Conservation (phyloP, 2,329 filamentous ascomycete species). For the Pseudogymnoascus sp. region DNA sequence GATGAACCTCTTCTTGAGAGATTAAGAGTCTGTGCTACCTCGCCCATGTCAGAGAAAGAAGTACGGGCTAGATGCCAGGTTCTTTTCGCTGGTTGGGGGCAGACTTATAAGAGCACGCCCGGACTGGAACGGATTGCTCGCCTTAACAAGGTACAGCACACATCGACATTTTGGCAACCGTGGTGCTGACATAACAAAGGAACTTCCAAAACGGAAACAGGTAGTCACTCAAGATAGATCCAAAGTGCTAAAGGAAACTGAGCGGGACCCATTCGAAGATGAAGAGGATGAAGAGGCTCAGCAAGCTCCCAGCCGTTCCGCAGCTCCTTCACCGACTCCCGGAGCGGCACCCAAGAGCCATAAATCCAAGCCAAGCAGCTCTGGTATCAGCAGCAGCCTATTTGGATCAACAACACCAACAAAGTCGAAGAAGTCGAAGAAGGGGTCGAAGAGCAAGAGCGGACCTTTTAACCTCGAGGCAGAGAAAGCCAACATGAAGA, state of each 20-base stretch:
- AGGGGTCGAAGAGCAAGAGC: constrained; percentile 52
- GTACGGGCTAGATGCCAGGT: constrained; percentile 86
- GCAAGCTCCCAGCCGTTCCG: constrained; percentile 19
- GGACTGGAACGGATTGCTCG: constrained; percentile 75
- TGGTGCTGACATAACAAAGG: constrained; percentile 32
- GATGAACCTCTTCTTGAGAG: constrained; percentile 91
- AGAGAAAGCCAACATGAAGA: constrained; percentile 81
- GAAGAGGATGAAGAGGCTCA: constrained; percentile 53
- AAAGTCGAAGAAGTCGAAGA: constrained; percentile 39
- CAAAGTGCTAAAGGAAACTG: constrained; percentile 76
- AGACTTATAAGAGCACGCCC: constrained; percentile 70
- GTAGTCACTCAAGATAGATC: constrained; percentile 71
- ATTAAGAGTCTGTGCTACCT: constrained; percentile 78
- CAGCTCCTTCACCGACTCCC: constrained; percentile 13
- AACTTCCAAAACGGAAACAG: constrained; percentile 62
- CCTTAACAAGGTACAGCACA: constrained; percentile 55
- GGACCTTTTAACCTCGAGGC: constrained; percentile 75
- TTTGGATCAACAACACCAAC: constrained; percentile 23
- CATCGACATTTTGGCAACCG: neutral
- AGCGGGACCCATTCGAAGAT: constrained; percentile 60
- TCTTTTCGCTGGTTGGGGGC: constrained; percentile 81
- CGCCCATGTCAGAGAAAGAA: constrained; percentile 73
- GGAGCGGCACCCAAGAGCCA: constrained; percentile 10
- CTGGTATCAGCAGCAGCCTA: neutral
- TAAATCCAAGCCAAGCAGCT: constrained; percentile 16